These are phyloP conservation scores for Pterocarpus macrocarpus DNA, from an alignment of 306 rosid genomes.

Conservation along the genomic window DNA sequence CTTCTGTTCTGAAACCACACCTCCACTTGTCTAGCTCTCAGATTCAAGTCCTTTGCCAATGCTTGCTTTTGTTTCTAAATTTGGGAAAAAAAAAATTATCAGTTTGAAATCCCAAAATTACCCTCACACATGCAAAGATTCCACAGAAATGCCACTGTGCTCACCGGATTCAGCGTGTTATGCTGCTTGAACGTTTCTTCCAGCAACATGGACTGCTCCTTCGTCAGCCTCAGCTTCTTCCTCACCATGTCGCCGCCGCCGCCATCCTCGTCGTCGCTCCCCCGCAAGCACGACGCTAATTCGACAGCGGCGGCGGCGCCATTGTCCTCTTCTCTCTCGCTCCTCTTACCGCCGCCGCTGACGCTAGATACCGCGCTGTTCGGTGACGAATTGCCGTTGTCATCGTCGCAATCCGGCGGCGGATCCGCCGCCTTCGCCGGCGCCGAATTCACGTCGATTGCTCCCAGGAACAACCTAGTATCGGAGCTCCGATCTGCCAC, in stretches of 20 bases:
- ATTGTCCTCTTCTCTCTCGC: slow-evolving; percentile 76
- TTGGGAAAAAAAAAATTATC: background rate
- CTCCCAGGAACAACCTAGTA: slow-evolving; percentile 53
- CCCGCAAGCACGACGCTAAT: slow-evolving; percentile 64
- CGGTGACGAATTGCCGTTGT: slow-evolving; percentile 73
- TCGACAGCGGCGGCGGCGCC: slow-evolving; percentile 55
- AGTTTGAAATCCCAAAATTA: background rate
- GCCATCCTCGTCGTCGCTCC: slow-evolving; percentile 71
- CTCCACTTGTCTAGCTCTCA: slow-evolving; percentile 86
- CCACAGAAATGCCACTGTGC: slow-evolving; percentile 30
- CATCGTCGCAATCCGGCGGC: slow-evolving; percentile 59
- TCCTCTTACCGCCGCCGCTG: slow-evolving; percentile 68
- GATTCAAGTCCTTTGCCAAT: slow-evolving; percentile 71
- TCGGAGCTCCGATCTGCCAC: slow-evolving; percentile 56
- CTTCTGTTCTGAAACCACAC: slow-evolving; percentile 94
- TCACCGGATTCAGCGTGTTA: slow-evolving; percentile 78
- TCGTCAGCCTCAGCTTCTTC: slow-evolving; percentile 82
- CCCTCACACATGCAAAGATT: background rate
- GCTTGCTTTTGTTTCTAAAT: slow-evolving; percentile 78
- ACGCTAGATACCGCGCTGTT: slow-evolving; percentile 79
- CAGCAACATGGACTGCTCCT: slow-evolving; percentile 76
- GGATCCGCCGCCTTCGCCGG: slow-evolving; percentile 55
- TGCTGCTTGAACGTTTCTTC: slow-evolving; percentile 87
- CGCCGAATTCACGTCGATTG: slow-evolving; percentile 59
- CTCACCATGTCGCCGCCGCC: slow-evolving; percentile 52